Evolutionary conservation across 441 rosid genomes (phyloP).

Genomic region (Codiaeum variegatum): DNA sequence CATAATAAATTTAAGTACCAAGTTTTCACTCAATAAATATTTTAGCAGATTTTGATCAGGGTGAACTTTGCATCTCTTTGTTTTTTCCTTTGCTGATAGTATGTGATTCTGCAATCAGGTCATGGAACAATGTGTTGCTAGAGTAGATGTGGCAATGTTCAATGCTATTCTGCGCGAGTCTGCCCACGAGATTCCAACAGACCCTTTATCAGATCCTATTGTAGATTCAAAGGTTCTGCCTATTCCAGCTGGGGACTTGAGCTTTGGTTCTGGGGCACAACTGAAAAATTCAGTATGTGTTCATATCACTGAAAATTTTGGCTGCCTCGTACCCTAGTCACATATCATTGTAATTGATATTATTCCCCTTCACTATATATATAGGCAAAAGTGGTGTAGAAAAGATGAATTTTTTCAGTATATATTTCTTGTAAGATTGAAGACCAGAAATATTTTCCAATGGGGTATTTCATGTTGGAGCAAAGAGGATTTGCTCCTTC

Average conservation of each 20-base stretch:
- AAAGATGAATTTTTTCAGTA: neutral
- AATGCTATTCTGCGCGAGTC: constrained; percentile 89
- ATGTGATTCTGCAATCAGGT: constrained; percentile 41
- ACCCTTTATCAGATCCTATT: constrained; percentile 89
- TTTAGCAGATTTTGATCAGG: constrained; percentile 5
- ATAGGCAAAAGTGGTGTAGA: neutral
- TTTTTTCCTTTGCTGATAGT: constrained; percentile 4
- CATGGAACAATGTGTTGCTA: constrained; percentile 66
- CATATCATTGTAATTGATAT: neutral
- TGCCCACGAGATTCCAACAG: constrained; percentile 80
- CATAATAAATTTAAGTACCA: neutral
- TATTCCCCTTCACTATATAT: constrained; percentile 1
- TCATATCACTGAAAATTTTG: neutral
- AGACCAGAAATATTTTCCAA: neutral
- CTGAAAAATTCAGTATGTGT: constrained; percentile 73
- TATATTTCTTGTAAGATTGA: neutral
- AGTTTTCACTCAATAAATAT: neutral
- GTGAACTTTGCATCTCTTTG: constrained; percentile 9
- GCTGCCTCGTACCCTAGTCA: neutral
- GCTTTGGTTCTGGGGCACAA: constrained; percentile 93
- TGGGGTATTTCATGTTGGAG: neutral
- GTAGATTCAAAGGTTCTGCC: constrained; percentile 71
- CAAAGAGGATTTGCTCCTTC: constrained; percentile 3
- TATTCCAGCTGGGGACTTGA: constrained; percentile 75
- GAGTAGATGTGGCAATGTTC: constrained; percentile 87